These are phyloP conservation scores for Peronospora tabacina DNA, from an alignment of 352 stramenopile species.

Conservation along the genomic window DNA sequence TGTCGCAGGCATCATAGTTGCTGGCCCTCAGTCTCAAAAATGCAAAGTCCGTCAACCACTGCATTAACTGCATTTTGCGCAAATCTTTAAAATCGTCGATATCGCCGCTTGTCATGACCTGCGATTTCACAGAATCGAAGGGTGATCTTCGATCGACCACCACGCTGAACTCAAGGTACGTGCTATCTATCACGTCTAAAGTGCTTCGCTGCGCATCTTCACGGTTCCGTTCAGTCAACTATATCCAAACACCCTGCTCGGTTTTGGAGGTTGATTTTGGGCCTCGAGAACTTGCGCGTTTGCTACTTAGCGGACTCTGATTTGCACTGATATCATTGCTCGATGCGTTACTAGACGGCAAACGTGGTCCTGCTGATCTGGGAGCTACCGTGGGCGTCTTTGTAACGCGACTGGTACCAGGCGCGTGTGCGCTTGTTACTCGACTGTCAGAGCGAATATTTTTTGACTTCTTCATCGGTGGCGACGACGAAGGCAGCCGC, in stretches of 20 bases:
- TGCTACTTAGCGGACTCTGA: conserved; percentile 20
- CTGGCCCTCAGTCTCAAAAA: neutral
- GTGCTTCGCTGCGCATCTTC: conserved; percentile 12
- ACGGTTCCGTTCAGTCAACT: conserved; percentile 3
- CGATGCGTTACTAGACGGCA: conserved; percentile 13
- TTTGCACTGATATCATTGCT: conserved; percentile 12
- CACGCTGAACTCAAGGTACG: neutral
- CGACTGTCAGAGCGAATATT: conserved; percentile 16
- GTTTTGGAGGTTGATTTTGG: conserved; percentile 16
- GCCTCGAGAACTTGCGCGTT: conserved; percentile 17
- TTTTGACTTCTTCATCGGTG: conserved; percentile 41
- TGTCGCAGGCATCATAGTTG: conserved; percentile 16
- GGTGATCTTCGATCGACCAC: conserved; percentile 33
- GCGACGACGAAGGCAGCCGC: conserved; percentile 33
- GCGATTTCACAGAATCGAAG: conserved; percentile 8
- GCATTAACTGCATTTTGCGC: neutral
- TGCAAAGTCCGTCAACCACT: conserved; percentile 1
- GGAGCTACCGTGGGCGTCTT: conserved; percentile 15
- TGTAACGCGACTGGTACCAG: conserved; percentile 8
- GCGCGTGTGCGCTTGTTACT: conserved; percentile 4
- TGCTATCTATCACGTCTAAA: conserved; percentile 9
- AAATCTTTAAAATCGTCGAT: too few species aligned
- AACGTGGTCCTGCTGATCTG: conserved; percentile 15
- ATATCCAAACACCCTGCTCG: conserved; percentile 26
- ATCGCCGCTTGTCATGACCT: conserved; percentile 3